Evolutionary conservation across 495 filamentous ascomycete species (phyloP), one percentile per base, ranked within the genome.

Genomic region (Xeromyces bisporus): DNA sequence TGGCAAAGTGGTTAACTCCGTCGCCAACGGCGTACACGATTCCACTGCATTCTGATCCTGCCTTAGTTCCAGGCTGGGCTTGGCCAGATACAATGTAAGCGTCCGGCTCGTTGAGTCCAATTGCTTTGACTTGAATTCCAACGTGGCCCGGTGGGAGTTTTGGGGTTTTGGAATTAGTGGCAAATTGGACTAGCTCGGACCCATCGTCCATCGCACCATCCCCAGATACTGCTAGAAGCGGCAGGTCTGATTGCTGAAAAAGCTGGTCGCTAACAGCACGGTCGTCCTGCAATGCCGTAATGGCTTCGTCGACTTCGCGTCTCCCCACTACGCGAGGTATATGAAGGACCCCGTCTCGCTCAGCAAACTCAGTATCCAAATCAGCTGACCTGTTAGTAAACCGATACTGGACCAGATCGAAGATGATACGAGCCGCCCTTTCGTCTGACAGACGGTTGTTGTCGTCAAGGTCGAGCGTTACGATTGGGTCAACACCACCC

Each of bases 11-110:
- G 9, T 40, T 34, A 3, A 64, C 53, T 0, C 23, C 36, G 3
- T 31, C 7, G 1, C 48, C 48, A 5, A 51, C 42, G 1, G 36
- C 26, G 11, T 47, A 49, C 5, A 73, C 49, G 5, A 62, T 30
- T 10, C 66, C 68, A 23, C 49, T 47, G 28, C 56, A 58, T 38
- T 63, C 59, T 11, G 42, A 37, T 0, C 66, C 67, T 1, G 67
- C 28, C 0, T 34, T 31, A 12, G 32, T 23, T 16, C 51, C 42
- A 3, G 14, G 3, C 17, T 11, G 21, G 23, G 35, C 41, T 30
- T 28, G 46, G 3, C 48, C 51, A 18, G 45, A 45, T 0, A 45
- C 40, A 0, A 46, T 25, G 7, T 42, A 35, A 1, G 58, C 27
- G 31, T 67, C 62, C 13, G 44, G 44, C 39, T 50, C 47, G 29